Conservation (phyloP, 768 basidiomycete species). For the Tulasnella sp. region DNA sequence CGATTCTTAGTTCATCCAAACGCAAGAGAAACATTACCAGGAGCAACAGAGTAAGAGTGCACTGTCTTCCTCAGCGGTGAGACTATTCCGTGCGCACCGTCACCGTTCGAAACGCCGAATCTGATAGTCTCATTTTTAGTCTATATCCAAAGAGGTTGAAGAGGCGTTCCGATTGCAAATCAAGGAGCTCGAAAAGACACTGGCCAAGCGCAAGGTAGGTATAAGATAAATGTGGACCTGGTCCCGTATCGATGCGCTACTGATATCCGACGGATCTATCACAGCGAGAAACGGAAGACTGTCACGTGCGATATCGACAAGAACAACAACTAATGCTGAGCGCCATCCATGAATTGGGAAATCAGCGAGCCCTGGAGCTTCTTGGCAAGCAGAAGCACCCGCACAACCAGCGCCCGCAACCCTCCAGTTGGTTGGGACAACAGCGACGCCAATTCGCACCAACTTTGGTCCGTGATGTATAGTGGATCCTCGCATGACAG, state of each 20-base stretch:
- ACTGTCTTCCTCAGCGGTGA: background rate
- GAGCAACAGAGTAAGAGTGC: constrained; percentile 44
- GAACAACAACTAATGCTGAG: constrained; percentile 79
- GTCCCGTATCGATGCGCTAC: constrained; percentile 25
- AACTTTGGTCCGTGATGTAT: background rate
- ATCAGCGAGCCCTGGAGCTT: constrained; percentile 51
- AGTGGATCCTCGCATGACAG: no score
- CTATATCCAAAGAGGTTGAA: constrained; percentile 56
- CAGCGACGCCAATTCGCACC: constrained; percentile 35
- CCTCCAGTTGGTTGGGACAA: constrained; percentile 58
- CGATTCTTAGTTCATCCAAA: constrained; percentile 72
- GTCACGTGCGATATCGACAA: constrained; percentile 47
- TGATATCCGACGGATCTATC: constrained; percentile 26
- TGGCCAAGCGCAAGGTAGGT: constrained; percentile 33
- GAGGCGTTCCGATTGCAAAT: constrained; percentile 58
- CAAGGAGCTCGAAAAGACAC: constrained; percentile 51
- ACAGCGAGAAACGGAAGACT: constrained; percentile 42
- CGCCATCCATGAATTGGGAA: constrained; percentile 58
- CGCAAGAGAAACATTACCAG: constrained; percentile 81
- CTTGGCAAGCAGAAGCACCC: constrained; percentile 36
- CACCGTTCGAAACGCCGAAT: background rate
- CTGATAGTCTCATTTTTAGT: background rate
- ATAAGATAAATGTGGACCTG: background rate
- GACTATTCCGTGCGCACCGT: background rate
- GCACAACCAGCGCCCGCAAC: constrained; percentile 27